Conservation (phyloP, 148 eudicot species). For the Cornus controversa region DNA sequence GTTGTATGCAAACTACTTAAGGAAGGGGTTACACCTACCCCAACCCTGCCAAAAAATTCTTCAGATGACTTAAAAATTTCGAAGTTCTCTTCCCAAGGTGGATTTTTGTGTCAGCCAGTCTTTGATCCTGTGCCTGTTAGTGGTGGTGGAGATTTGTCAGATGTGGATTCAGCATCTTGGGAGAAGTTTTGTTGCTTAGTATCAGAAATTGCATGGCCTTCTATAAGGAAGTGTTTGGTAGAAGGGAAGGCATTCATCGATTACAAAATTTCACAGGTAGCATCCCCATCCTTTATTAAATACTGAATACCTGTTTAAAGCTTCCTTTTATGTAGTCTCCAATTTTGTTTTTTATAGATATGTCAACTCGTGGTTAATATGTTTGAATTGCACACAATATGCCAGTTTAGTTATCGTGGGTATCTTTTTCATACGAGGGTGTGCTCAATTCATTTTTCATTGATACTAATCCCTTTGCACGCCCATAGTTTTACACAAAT, state of each 20-base stretch:
- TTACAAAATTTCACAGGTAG: slow-evolving; percentile 77
- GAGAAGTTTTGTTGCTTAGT: slow-evolving; percentile 62
- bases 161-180: slow-evolving; percentile 51
- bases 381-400: neutral
- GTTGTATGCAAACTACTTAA: slow-evolving; percentile 75
- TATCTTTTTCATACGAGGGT: neutral
- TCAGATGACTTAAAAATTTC: slow-evolving; percentile 37
- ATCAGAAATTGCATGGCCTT: slow-evolving; percentile 72
- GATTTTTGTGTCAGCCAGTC: slow-evolving; percentile 69
- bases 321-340: neutral
- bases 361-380: neutral
- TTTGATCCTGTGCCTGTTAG: slow-evolving; percentile 34
- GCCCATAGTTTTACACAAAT: neutral
- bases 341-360: neutral
- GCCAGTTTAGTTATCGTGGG: neutral
- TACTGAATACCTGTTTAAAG: neutral
- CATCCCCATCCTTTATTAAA: neutral
- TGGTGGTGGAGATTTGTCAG: slow-evolving; percentile 26
- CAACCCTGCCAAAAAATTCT: slow-evolving; percentile 30
- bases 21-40: slow-evolving; percentile 53
- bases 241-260: slow-evolving; percentile 74
- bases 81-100: slow-evolving; percentile 77
- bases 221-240: slow-evolving; percentile 64
- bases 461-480: neutral
- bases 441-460: neutral